A percentile compares a stretch with the other conserved stretches of the same genome.
Evolutionary conservation across 2,329 filamentous ascomycete genomes (phyloP).

Genomic region (Elsinoe fawcettii): DNA sequence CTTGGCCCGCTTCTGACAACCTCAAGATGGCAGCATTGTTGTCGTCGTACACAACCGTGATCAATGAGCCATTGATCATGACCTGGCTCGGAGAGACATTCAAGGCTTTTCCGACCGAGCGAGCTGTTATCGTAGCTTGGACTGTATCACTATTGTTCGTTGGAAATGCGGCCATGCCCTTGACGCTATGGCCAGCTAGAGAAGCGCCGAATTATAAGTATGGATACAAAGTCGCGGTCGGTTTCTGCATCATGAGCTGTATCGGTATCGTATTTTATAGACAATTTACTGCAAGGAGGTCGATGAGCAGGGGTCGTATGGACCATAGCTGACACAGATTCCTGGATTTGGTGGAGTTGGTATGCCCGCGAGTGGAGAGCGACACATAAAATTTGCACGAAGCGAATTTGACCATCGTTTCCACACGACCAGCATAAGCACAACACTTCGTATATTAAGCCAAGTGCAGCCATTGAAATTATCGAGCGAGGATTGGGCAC

Average conservation of each 20-base stretch:
- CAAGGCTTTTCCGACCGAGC: conserved; percentile 44
- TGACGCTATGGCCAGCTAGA: conserved; percentile 45
- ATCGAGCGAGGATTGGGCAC: background rate
- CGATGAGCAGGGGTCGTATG: background rate
- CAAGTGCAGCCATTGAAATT: background rate
- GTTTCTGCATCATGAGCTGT: background rate
- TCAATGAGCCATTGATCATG: conserved; percentile 46
- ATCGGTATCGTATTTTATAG: background rate
- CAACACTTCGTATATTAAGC: background rate
- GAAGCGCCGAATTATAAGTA: conserved; percentile 45
- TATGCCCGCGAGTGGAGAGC: too few relatives aligned
- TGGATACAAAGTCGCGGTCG: conserved; percentile 26
- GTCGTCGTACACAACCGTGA: conserved; percentile 41
- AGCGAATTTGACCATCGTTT: too few relatives aligned
- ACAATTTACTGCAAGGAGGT: background rate
- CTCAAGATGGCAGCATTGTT: background rate
- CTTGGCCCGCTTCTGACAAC: background rate
- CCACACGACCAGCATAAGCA: background rate
- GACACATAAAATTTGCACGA: too few relatives aligned
- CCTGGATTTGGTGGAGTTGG: too few relatives aligned
- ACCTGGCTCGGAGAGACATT: conserved; percentile 47
- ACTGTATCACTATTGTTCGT: conserved; percentile 45
- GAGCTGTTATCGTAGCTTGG: conserved; percentile 43
- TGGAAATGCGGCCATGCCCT: conserved; percentile 45
- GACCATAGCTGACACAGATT: too few relatives aligned